phyloP scores from a whole-genome alignment of 768 basidiomycete species.

The Boletus reticuloceps region DNA sequence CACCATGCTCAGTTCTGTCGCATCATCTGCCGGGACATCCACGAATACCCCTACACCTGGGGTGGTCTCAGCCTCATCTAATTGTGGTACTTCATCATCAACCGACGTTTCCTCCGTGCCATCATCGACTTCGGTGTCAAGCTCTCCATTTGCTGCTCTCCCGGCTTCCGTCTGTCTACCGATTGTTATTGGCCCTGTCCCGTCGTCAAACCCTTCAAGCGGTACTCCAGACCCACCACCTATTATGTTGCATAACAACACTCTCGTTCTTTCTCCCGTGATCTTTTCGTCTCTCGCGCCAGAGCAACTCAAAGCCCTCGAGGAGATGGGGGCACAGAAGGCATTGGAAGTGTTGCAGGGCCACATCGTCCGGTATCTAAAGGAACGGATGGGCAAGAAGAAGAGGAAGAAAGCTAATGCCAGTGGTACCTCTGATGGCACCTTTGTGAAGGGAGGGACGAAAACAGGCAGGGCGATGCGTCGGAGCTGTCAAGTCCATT shows the following conservation, averaged over 20 bases:
- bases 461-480: constrained; percentile 37
- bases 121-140: constrained; percentile 4
- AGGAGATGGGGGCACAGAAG: constrained; percentile 77
- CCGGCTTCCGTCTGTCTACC: constrained; percentile 60
- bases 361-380: constrained; percentile 82
- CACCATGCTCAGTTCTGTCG: background rate
- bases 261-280: constrained; percentile 78
- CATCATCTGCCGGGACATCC: constrained; percentile 3
- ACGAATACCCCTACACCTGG: constrained; percentile 20
- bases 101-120: constrained; percentile 10
- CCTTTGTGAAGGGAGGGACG: constrained; percentile 40
- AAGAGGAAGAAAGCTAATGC: constrained; percentile 39
- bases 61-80: background rate
- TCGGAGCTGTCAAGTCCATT: constrained; percentile 36
- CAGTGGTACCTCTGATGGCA: constrained; percentile 33
- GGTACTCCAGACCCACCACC: constrained; percentile 47
- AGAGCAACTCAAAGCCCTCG: constrained; percentile 71
- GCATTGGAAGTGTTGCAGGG: constrained; percentile 79
- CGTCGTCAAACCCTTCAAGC: constrained; percentile 52
- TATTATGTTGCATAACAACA: constrained; percentile 83
- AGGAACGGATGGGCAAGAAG: constrained; percentile 56
- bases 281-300: constrained; percentile 78
- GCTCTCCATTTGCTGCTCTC: constrained; percentile 30
- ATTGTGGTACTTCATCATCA: constrained; percentile 12
- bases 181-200: constrained; percentile 74